Base-by-base conservation (phyloP, 2,329 filamentous ascomycete genomes). In the Clonostachys rosea region DNA sequence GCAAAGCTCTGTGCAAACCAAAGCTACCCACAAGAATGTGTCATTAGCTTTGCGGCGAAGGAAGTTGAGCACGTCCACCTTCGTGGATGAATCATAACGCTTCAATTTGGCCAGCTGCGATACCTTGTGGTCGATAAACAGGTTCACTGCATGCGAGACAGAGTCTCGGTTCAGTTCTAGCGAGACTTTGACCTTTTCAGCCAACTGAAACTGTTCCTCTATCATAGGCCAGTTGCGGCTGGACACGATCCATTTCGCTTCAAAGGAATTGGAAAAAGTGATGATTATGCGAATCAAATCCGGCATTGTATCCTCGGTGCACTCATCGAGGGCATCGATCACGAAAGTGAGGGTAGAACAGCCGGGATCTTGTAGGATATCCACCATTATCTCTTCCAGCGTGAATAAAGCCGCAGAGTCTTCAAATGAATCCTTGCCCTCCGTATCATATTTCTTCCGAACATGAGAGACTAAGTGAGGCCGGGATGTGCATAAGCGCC, bases 241-340 rank as follows among this genome's bases (percentile, higher is more conserved):
- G 0, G 69, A 69, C 0, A 71, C 50, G 13, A 76, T 48, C 65
- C 68, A 74, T 50, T 70, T 76, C 2, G 65, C 54, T 1, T 49
- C 45, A 13, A 52, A 58, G 0, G 43, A 51, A 20, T 58, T 44
- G 14, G 54, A 43, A 42, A 74, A 61, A 10, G 70, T 49, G 1
- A 62, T 40, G 11, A 76, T 55, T 3, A 76, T 64, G 39, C 60
- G 42, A 1, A 44, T 17, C 20, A 54, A 49, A 16, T 56, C 62
- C 1, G 44, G 20, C 18, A 54, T 47, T 17, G 54, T 61, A 5
- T 35, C 18, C 5, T 36, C 39, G 37, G n/a, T 43, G 48, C 69
- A 75, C 53, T 76, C 71, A 47, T 78, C 71, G 1, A 77, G 66
- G 2, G 69, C 73, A 54, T 77, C 71, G 42, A 78, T 55, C 11